Conservation (phyloP, 1,284 basidiomycete genomes). For the Marasmius fiardii region DNA sequence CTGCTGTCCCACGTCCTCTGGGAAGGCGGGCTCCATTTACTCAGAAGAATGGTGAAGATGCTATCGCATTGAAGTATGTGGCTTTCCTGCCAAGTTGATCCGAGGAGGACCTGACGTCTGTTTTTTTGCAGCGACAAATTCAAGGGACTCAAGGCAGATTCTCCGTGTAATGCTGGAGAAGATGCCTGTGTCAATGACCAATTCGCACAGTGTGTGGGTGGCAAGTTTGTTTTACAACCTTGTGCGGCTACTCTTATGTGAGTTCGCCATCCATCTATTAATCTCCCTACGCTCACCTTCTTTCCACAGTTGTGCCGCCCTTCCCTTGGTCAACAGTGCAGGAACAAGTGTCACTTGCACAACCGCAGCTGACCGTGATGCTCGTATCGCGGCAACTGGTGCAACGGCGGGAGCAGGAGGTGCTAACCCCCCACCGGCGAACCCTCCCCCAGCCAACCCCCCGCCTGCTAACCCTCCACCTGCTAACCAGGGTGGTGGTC, state of each 20-base stretch:
- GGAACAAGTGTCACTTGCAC: constrained; percentile 25
- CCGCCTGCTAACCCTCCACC: constrained; percentile 7
- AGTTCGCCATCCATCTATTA: constrained; percentile 18
- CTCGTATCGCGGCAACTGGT: constrained; percentile 31
- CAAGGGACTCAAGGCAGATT: constrained; percentile 34
- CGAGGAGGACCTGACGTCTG: not conserved
- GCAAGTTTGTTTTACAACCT: constrained; percentile 39
- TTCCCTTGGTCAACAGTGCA: constrained; percentile 41
- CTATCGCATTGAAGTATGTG: constrained; percentile 50
- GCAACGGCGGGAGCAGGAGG: constrained; percentile 13
- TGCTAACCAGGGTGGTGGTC: constrained; percentile 8
- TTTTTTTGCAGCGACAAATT: constrained; percentile 41
- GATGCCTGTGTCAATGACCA: constrained; percentile 41
- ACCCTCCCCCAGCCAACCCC: constrained; percentile 9
- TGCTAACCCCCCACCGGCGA: constrained; percentile 3
- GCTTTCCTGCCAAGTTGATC: constrained; percentile 2
- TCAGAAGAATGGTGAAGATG: constrained; percentile 49
- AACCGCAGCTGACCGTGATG: constrained; percentile 24
- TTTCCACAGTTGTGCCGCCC: constrained; percentile 44
- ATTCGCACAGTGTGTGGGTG: constrained; percentile 50
- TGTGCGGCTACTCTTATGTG: constrained; percentile 43
- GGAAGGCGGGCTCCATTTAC: not conserved
- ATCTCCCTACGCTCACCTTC: not conserved
- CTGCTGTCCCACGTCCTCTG: constrained; percentile 31
- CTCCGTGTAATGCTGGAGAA: constrained; percentile 42